Evolutionary conservation across 73 alveolate genomes (phyloP), one percentile per base, ranked within the genome.

Genomic region (Symbiodinium pilosum): DNA sequence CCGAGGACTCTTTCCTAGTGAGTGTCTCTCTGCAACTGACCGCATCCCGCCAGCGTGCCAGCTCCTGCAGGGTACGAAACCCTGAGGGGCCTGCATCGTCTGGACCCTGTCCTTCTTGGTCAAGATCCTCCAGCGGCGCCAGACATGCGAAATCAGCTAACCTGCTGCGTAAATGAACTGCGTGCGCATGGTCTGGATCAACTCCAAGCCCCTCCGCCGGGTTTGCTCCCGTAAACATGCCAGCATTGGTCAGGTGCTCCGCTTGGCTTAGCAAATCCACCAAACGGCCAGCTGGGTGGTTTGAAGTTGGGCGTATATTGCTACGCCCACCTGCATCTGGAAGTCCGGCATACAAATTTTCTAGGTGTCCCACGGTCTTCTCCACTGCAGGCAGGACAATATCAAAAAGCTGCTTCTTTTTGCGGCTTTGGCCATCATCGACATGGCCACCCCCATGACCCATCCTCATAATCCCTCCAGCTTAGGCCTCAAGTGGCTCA

Each of bases 301-400:
- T 12, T 26, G 40, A 41, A 68, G 96, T 36, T 69, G 40, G 38
- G 41, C 40, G 40, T 54, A 28, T 41, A 75, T 42, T 8, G 38
- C 81, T 43, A 39, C 43, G 11, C 44, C 44, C 47, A 20, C 64
- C 24, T 18, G n/a, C 38, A 14, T 14, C 38, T 59, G 34, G 77
- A 21, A 43, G 41, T 9, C 47, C 51, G n/a, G 42, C 88, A 28
- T 91, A 86, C 42, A 91, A 43, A 20, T 24, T 28, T 43, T 91
- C 97, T 52, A 91, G 51, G 43, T 56, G 71, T 30, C 81, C 89
- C 81, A 91, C 97, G 26, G 97, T 47, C 81, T 42, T 42, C 64
- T 85, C 88, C 28, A 91, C 34, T n/a, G 97, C 97, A n/a, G 97
- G 97, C 52, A 91, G 54, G 54, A 71, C 97, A 54, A 84, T 43